Evolutionary conservation across 1,139 yeast genomes (phyloP).

Genomic region (Protomyces gravidus): DNA sequence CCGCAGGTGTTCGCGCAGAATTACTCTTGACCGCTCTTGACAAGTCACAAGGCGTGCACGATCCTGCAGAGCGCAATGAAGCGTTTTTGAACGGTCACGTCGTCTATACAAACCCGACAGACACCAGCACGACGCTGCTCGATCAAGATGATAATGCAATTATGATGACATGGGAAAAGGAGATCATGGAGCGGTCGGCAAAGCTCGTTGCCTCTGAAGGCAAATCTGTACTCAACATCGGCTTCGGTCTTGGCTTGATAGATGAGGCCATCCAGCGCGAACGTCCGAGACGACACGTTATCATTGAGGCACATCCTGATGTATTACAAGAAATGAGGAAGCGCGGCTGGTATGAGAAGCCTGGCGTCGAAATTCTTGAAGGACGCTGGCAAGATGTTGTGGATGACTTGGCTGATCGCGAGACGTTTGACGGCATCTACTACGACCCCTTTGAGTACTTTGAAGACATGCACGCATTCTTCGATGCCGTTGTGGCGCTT

Average conservation of each 20-base stretch:
- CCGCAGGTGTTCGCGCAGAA: constrained; percentile 90
- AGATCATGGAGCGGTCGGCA: constrained; percentile 76
- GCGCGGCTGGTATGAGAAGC: constrained; percentile 82
- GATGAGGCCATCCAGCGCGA: constrained; percentile 66
- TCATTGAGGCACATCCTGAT: constrained; percentile 93
- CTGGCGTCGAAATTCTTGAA: constrained; percentile 65
- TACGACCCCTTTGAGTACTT: constrained; percentile 91
- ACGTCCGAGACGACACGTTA: constrained; percentile 68
- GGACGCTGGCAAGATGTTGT: constrained; percentile 90
- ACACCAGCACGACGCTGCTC: constrained; percentile 65
- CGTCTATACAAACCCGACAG: constrained; percentile 56
- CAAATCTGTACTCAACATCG: constrained; percentile 64
- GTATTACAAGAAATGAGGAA: constrained; percentile 61
- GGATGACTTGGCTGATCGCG: constrained; percentile 56
- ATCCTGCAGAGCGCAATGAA: constrained; percentile 48
- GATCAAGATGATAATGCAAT: constrained; percentile 68
- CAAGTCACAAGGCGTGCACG: constrained; percentile 37
- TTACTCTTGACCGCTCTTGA: constrained; percentile 65
- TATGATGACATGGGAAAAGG: constrained; percentile 96
- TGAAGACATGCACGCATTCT: constrained; percentile 78
- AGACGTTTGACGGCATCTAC: constrained; percentile 82
- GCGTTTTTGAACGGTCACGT: constrained; percentile 64
- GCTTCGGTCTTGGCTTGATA: constrained; percentile 96
- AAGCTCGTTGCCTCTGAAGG: constrained; percentile 50
- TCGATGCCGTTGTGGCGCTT: constrained; percentile 75